These are phyloP conservation scores for Rhynchosporium graminicola DNA, from an alignment of 2,329 filamentous ascomycete species.

Conservation along the genomic window DNA sequence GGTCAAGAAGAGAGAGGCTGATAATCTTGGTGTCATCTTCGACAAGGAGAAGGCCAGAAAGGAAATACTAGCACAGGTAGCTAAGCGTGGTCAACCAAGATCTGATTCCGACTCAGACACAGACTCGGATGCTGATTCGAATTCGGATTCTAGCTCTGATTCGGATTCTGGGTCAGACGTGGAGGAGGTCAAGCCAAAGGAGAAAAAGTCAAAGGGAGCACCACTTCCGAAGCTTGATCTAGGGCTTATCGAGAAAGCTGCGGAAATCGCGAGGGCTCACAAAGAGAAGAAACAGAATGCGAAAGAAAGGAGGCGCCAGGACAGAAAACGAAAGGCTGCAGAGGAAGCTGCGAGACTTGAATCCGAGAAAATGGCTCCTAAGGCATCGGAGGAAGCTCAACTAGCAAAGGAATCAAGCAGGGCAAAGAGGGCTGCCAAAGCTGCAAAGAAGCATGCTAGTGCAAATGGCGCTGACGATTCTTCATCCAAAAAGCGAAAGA, in stretches of 20 bases:
- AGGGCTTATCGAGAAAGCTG: slow-evolving; percentile 9
- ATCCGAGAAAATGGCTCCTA: neutral
- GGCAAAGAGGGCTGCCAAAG: neutral
- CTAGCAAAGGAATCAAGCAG: neutral
- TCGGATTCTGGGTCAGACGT: slow-evolving; percentile 22
- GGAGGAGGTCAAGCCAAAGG: neutral
- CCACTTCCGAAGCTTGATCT: slow-evolving; percentile 14
- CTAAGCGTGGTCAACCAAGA: slow-evolving; percentile 12
- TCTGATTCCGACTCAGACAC: slow-evolving; percentile 14
- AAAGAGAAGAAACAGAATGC: slow-evolving; percentile 20
- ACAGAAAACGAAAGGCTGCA: neutral
- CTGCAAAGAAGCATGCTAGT: slow-evolving; percentile 9
- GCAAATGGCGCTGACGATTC: neutral
- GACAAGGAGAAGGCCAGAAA: slow-evolving; percentile 33
- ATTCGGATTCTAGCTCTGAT: neutral
- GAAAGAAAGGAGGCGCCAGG: slow-evolving; percentile 18
- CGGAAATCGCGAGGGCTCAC: slow-evolving; percentile 10
- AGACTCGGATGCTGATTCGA: slow-evolving; percentile 9
- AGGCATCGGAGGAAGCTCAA: neutral
- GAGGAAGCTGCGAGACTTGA: slow-evolving; percentile 3
- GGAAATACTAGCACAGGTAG: slow-evolving; percentile 29
- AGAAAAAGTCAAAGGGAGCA: slow-evolving; percentile 5
- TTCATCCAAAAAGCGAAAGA: slow-evolving; percentile 20
- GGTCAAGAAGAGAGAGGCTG: slow-evolving; percentile 31
- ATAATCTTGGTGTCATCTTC: slow-evolving; percentile 29